phyloP scores from a whole-genome alignment of 352 stramenopile genomes.

The Phytophthora lateralis region DNA sequence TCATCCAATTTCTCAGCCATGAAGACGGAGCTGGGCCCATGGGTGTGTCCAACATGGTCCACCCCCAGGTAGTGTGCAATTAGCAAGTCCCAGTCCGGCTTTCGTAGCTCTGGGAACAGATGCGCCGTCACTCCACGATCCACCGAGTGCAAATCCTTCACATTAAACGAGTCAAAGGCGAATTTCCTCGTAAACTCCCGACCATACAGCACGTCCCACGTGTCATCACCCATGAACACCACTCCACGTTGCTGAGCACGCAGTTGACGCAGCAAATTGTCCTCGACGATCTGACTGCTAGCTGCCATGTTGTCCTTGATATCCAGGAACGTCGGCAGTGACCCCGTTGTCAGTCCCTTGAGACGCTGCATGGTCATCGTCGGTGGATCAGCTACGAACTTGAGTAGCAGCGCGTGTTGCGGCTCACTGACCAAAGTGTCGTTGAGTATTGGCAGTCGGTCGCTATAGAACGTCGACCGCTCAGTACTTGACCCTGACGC shows the following conservation, averaged over 20 bases:
- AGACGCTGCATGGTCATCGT: constrained; percentile 99
- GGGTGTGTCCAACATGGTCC: constrained; percentile 98
- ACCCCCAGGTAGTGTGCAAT: constrained; percentile 93
- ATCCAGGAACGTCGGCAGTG: constrained; percentile 98
- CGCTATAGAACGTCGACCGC: constrained; percentile 67
- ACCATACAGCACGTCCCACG: constrained; percentile 96
- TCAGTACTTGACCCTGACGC: constrained; percentile 5
- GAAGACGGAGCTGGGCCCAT: constrained; percentile 92
- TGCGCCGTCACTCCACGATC: constrained; percentile 92
- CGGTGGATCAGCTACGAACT: constrained; percentile 97
- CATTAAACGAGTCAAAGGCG: constrained; percentile 98
- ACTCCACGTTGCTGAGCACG: constrained; percentile 60
- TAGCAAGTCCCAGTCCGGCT: constrained; percentile 75
- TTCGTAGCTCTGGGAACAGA: constrained; percentile 76
- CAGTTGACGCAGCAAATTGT: constrained; percentile 95
- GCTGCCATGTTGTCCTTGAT: constrained; percentile 95
- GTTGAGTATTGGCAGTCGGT: constrained; percentile 87
- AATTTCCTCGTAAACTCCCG: constrained; percentile 91
- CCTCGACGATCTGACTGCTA: constrained; percentile 91
- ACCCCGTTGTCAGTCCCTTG: constrained; percentile 97
- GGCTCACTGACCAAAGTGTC: constrained; percentile 57
- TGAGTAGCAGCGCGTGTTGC: constrained; percentile 80
- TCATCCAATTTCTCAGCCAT: constrained; percentile 96
- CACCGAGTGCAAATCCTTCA: constrained; percentile 97
- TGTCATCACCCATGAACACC: constrained; percentile 99